Evolutionary conservation across 1,139 yeast species (phyloP), one percentile per base, ranked within the genome.

Genomic region (Geotrichum australiense): DNA sequence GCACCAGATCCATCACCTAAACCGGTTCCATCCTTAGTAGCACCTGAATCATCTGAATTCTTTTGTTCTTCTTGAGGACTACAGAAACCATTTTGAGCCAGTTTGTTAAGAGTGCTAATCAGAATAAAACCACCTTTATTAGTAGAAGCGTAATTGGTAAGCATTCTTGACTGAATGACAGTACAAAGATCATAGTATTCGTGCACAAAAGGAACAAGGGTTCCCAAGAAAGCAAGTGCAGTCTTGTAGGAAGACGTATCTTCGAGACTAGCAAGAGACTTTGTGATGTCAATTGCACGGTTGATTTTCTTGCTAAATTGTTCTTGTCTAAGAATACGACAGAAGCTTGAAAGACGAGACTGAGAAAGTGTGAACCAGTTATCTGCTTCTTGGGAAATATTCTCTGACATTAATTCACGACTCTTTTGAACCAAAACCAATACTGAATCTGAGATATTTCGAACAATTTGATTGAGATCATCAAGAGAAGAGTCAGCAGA

Each of bases 1-100:
- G 83, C 94, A 49, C 96, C 97, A 48, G 82, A 87, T 18, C 97
- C 98, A 59, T 91, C 97, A 37, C 98, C 99, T 30, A 91, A 69
- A 8, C 98, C 98, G n/a, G 96, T 85, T 41, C 98, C 98, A 40
- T 80, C 73, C 28, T 59, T 53, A 16, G 60, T 58, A 4, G 61
- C 56, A 18, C 68, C 85, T 27, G 57, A 80, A 54, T 53, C 63
- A 10, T 82, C 78, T 37, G 76, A 76, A 43, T 77, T 75, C 41
- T 84, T 91, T 20, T 73, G 67, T 11, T 89, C 83, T 16, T 83
- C 79, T 55, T 82, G 81, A 21, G 98, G 98, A 2, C 94, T 76
- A 58, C 99, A 93, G 72, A 89, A 89, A 0, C 99, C 99, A 45
- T 81, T 75, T n/a, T 76, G 75, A 0, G 94, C 78, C 32, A 93